Percentiles rank a stretch among this genome's conserved stretches.
Evolutionary conservation across 148 eudicot genomes (phyloP).

Genomic region (Talinum fruticosum): DNA sequence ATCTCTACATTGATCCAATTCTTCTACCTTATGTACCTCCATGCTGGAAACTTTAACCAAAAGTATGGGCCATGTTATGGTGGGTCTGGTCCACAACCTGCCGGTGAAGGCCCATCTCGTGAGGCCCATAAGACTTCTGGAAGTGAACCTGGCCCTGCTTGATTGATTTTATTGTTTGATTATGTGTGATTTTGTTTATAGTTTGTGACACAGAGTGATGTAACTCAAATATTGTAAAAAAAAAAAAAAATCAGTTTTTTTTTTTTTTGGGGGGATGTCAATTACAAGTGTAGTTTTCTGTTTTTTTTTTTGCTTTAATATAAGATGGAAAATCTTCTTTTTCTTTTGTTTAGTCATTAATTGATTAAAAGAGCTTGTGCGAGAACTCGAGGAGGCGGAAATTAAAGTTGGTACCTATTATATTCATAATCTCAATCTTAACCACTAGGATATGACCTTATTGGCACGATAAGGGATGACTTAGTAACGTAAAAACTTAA

Average conservation of each 20-base stretch:
- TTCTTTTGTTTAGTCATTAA: too few species aligned
- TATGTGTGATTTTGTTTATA: not conserved
- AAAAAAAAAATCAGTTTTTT: not conserved
- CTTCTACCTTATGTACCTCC: conserved; percentile 52
- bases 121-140: conserved; percentile 18
- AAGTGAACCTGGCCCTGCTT: conserved; percentile 13
- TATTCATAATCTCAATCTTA: too few species aligned
- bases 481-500: too few species aligned
- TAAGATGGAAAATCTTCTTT: too few species aligned
- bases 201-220: not conserved
- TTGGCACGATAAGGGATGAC: too few species aligned
- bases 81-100: not conserved
- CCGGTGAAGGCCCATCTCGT: conserved; percentile 11
- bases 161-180: not conserved
- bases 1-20: conserved; percentile 58
- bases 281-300: not conserved
- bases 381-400: too few species aligned
- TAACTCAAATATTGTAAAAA: not conserved
- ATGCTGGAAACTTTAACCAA: conserved; percentile 50
- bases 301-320: too few species aligned
- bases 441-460: too few species aligned
- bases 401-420: too few species aligned
- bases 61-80: conserved; percentile 38
- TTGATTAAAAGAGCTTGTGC: too few species aligned
- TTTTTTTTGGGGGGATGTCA: not conserved